Evolutionary conservation across 805 yeast species (phyloP).

Genomic region (Maudiozyma pseudohumilis): DNA sequence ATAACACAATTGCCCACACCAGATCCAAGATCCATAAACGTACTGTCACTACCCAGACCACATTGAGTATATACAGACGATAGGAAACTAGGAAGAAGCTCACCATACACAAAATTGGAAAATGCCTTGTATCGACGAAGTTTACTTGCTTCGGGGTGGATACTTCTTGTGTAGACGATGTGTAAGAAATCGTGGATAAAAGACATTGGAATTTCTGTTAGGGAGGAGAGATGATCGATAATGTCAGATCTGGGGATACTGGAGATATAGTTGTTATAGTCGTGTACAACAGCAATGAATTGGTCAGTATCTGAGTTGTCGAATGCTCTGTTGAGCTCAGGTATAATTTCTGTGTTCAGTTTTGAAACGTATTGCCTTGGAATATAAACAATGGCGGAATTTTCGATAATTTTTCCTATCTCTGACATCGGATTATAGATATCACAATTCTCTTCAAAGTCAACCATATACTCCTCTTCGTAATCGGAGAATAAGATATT

Average conservation of each 20-base stretch:
- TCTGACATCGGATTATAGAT: conserved; percentile 27
- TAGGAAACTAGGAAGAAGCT: conserved; percentile 68
- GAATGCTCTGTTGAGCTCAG: conserved; percentile 18
- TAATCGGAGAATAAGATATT: conserved; percentile 17
- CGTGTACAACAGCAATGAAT: conserved; percentile 29
- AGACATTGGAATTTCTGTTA: conserved; percentile 30
- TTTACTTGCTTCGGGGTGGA: conserved; percentile 59
- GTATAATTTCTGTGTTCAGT: conserved; percentile 11
- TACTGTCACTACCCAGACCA: conserved; percentile 40
- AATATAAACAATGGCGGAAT: conserved; percentile 16
- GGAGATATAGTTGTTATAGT: conserved; percentile 36
- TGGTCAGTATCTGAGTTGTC: conserved; percentile 20
- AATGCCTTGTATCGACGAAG: conserved; percentile 72
- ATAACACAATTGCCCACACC: conserved; percentile 90
- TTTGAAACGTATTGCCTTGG: conserved; percentile 12
- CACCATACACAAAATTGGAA: conserved; percentile 87
- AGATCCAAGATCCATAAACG: conserved; percentile 83
- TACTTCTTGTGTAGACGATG: conserved; percentile 66
- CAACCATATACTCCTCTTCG: conserved; percentile 20
- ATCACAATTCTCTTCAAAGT: conserved; percentile 11
- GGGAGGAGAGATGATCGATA: conserved; percentile 23
- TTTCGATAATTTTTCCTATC: conserved; percentile 26
- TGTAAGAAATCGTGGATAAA: conserved; percentile 57
- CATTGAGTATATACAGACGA: conserved; percentile 57
- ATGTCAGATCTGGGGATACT: conserved; percentile 30